These are phyloP conservation scores for Penicillium corylophilum DNA, from an alignment of 2,329 filamentous ascomycete species.

Conservation along the genomic window DNA sequence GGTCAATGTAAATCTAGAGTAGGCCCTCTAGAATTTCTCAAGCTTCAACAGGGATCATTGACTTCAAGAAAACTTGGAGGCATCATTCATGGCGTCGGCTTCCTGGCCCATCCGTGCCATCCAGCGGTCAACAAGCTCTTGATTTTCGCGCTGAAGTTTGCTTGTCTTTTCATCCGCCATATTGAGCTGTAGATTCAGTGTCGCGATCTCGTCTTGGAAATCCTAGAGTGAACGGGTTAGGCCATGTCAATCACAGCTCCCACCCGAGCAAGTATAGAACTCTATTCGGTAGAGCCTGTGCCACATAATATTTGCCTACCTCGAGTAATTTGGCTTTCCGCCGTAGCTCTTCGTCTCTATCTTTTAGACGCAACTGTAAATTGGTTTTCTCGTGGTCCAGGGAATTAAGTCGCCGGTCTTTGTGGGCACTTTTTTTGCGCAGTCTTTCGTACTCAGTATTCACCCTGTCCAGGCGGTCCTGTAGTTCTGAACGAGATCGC, in stretches of 20 bases:
- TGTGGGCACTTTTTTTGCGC: constrained; percentile 59
- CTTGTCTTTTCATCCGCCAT: constrained; percentile 75
- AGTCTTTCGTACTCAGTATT: constrained; percentile 65
- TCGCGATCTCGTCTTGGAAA: constrained; percentile 90
- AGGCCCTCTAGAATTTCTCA: not conserved
- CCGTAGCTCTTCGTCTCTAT: constrained; percentile 80
- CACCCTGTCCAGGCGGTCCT: constrained; percentile 61
- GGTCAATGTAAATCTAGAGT: not conserved
- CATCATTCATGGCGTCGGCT: constrained; percentile 79
- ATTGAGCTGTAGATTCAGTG: constrained; percentile 82
- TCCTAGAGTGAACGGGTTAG: constrained; percentile 50
- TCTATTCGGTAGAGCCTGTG: not conserved
- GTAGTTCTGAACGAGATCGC: constrained; percentile 67
- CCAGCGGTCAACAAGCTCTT: constrained; percentile 86
- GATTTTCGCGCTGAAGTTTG: constrained; percentile 76
- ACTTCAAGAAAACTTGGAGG: constrained; percentile 47
- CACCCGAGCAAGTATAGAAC: not conserved
- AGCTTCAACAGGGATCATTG: not conserved
- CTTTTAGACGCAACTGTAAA: constrained; percentile 67
- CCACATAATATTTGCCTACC: constrained; percentile 44
- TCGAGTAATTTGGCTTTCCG: constrained; percentile 82
- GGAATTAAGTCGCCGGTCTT: constrained; percentile 60
- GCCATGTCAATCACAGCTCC: not conserved
- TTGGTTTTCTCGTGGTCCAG: constrained; percentile 63
- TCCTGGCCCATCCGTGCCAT: constrained; percentile 84